Evolutionary conservation across 495 filamentous ascomycete species (phyloP).

Genomic region (Trichoderma virens): DNA sequence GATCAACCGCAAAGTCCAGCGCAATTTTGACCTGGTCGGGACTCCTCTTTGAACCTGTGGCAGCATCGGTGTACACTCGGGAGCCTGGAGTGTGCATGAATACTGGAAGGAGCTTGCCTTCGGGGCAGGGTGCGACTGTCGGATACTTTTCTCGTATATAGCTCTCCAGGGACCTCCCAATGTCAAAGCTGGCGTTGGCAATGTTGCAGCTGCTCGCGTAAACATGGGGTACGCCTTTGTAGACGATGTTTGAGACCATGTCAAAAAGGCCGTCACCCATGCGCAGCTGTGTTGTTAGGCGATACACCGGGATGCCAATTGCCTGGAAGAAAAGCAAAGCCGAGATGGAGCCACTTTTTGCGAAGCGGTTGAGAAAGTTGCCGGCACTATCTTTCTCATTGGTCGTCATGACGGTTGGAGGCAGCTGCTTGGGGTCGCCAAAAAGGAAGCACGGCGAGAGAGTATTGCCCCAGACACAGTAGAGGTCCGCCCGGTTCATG

Average conservation of each 20-base stretch:
- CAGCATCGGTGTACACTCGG: neutral
- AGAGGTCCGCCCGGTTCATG: slow-evolving; percentile 14
- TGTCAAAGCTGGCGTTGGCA: neutral
- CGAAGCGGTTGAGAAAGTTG: slow-evolving; percentile 7
- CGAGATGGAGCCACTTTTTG: neutral
- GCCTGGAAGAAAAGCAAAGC: slow-evolving; percentile 7
- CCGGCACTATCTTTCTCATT: slow-evolving; percentile 7
- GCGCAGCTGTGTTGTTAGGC: slow-evolving; percentile 11
- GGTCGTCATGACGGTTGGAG: slow-evolving; percentile 5
- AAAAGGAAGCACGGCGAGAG: slow-evolving; percentile 9
- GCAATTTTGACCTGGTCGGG: slow-evolving; percentile 9
- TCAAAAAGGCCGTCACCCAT: slow-evolving; percentile 16
- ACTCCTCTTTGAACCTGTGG: neutral
- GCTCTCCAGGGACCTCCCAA: slow-evolving; percentile 10
- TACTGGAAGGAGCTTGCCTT: neutral
- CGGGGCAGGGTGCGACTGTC: neutral
- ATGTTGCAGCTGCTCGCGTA: slow-evolving; percentile 12
- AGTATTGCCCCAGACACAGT: slow-evolving; percentile 15
- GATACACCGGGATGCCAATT: slow-evolving; percentile 13
- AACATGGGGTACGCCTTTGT: slow-evolving; percentile 5
- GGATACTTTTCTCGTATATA: slow-evolving; percentile 6
- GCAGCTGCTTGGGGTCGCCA: slow-evolving; percentile 13
- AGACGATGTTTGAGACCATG: slow-evolving; percentile 1
- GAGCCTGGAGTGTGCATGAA: slow-evolving; percentile 13
- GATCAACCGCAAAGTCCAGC: slow-evolving; percentile 9